phyloP scores from a whole-genome alignment of 1,139 yeast genomes.

The Suhomyces wounanorum region DNA sequence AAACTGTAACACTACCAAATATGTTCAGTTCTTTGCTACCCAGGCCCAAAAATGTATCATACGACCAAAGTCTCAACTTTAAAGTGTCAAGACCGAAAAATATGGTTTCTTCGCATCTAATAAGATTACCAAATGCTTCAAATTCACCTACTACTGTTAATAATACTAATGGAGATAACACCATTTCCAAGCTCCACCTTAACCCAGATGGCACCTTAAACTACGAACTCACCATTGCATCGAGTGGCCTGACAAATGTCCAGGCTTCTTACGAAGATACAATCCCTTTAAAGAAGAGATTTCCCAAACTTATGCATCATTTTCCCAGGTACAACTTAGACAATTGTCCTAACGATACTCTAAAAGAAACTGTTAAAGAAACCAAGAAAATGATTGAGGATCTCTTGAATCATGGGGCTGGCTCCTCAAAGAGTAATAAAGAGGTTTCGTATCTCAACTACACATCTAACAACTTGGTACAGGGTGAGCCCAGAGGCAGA shows the following conservation, averaged over 20 bases:
- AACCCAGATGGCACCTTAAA: constrained; percentile 34
- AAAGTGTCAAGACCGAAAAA: neutral
- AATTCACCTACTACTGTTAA: neutral
- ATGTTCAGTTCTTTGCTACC: constrained; percentile 42
- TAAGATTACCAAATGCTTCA: constrained; percentile 3
- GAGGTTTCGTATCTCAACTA: constrained; percentile 26
- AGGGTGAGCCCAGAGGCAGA: constrained; percentile 21
- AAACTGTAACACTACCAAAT: neutral
- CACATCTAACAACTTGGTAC: constrained; percentile 19
- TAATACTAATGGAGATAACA: constrained; percentile 1
- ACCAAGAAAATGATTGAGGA: constrained; percentile 30
- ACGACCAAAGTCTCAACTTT: constrained; percentile 12
- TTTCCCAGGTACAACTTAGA: constrained; percentile 38
- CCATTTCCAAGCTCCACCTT: constrained; percentile 23
- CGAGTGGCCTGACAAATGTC: constrained; percentile 18
- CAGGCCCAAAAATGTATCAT: constrained; percentile 29
- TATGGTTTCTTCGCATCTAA: constrained; percentile 1
- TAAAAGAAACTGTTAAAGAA: constrained; percentile 29
- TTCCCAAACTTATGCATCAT: constrained; percentile 42
- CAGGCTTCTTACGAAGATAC: constrained; percentile 42
- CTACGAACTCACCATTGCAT: constrained; percentile 30
- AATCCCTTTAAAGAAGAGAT: constrained; percentile 41
- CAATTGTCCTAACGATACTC: constrained; percentile 32
- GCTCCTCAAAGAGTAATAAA: constrained; percentile 15
- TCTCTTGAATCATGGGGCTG: constrained; percentile 25